Base-by-base conservation (phyloP, 2,329 filamentous ascomycete genomes). In the Emergomyces pasteurianus region DNA sequence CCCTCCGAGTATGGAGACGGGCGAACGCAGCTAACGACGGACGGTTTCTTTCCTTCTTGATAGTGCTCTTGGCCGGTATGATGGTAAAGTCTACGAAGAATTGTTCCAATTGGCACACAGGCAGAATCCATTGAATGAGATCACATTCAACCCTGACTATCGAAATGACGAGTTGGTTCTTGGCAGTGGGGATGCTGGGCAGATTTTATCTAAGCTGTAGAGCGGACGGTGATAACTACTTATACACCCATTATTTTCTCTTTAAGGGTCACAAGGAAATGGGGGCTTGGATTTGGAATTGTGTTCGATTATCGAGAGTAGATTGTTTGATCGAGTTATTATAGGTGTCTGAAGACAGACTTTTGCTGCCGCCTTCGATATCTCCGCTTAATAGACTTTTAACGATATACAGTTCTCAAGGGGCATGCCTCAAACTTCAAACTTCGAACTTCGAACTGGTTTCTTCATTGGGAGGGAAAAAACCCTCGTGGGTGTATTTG, bases 61-160 rank as follows among this genome's bases (percentile, higher is more conserved):
- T 58, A 81, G 78, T 67, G 78, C 80, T 6, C 67, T 82, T 46
- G 80, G 80, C 0, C 70, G 79, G 50, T 78, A 74, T 60, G 80
- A 82, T 66, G 80, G 80, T 1, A 77, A 74, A 58, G 79, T 81
- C 7, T 82, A 82, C 64, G 80, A 82, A 65, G 78, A 81, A 60
- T 66, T 82, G 49, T 82, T 76, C 62, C 73, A 81, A 60, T 72
- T 77, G 58, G 80, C 80, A 3, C 79, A 82, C 71, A 69, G 76
- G 53, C 67, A 77, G 64, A 82, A 82, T 67, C 80, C 80, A 10
- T 63, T 82, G 65, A 82, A 82, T 61, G 68, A 69, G 59, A 69
- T 77, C 10, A 81, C 77, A 0, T 81, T 82, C 64, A 81, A 82
- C 65, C 72, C 74, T 7, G 73, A 80, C 62, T 81, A 76, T 69